phyloP scores from a whole-genome alignment of 139 green algal genomes.

The Nannochloris sp. region DNA sequence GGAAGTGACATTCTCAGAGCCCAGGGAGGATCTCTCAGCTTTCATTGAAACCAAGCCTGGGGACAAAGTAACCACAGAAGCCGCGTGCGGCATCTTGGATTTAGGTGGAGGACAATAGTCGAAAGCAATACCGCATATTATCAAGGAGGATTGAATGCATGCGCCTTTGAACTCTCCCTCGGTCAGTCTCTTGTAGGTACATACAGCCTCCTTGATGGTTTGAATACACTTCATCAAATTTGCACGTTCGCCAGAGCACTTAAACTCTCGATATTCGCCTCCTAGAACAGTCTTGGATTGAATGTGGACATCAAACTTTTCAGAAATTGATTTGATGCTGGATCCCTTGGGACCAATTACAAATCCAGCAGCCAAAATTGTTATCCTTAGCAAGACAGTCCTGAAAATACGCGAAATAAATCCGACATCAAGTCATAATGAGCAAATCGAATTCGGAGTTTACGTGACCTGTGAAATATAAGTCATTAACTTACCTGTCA shows the following conservation, averaged over 20 bases:
- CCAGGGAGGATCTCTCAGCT: no score
- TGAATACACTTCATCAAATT: slow-evolving; percentile 36
- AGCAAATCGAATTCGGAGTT: not conserved
- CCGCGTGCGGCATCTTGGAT: slow-evolving; percentile 54
- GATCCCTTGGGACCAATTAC: slow-evolving; percentile 63
- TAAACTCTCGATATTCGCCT: slow-evolving; percentile 44
- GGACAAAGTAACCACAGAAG: slow-evolving; percentile 6
- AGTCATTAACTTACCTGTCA: not conserved
- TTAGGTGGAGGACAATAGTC: slow-evolving; percentile 74
- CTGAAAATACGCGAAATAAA: not conserved
- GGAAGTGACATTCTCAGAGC: no score
- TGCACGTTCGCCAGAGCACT: slow-evolving; percentile 27
- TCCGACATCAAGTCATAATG: not conserved
- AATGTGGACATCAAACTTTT: slow-evolving; percentile 53
- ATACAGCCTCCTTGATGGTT: slow-evolving; percentile 57
- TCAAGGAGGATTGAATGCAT: slow-evolving; percentile 54
- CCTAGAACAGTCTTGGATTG: slow-evolving; percentile 63
- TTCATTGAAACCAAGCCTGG: no score
- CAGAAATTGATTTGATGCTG: slow-evolving; percentile 65
- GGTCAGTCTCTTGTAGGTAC: slow-evolving; percentile 80
- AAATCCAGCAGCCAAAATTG: slow-evolving; percentile 80
- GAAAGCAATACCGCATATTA: slow-evolving; percentile 66
- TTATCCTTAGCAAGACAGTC: slow-evolving; percentile 55
- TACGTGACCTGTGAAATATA: not conserved
- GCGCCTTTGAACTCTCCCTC: slow-evolving; percentile 55